Evolutionary conservation across 1,139 yeast species (phyloP), one percentile per base, ranked within the genome.

Genomic region (Pichia sp.): DNA sequence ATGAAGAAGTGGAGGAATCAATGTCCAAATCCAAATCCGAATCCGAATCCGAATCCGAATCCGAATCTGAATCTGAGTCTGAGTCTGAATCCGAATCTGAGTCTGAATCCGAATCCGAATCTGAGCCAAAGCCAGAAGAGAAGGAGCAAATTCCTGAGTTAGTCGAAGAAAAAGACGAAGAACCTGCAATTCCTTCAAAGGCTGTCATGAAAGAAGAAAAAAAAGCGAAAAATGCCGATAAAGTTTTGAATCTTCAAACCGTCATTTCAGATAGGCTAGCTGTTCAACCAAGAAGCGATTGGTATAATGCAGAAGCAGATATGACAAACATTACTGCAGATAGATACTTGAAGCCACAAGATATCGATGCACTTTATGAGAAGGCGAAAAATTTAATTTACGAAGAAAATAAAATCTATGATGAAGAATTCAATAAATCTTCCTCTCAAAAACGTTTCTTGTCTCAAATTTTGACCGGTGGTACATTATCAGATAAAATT

Each of bases 401-500:
- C 42, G 67, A 68, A 31, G 98, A 92, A 52, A 88, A 87, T 61
- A 73, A 77, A 50, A 61, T 72, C 1, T 92, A 85, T 61, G 75
- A 77, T 50, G 81, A 80, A 50, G 96, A 86, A 61, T 85, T 86
- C 61, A 75, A 87, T 36, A 77, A 84, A 54, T 81, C 88, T 41
- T 77, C 85, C 33, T 84, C 95, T 2, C 96, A 90, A 64, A 82
- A 79, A 62, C 85, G 84, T 73, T 90, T 90, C 63, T 80, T 90
- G 74, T 76, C 92, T 1, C 95, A 92, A 64, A 83, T 92, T 53
- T 74, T 92, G 58, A 73, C 90, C 5, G 85, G 81, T 52, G 99
- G 99, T 85, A 92, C 99, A 0, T 73, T 92, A 55, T 83, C 81
- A 57, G 99, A 92, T 82, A 90, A 92, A 66, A 85, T 92, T 48